phyloP scores from a whole-genome alignment of 1,284 basidiomycete genomes.

The Blastosporella zonata region DNA sequence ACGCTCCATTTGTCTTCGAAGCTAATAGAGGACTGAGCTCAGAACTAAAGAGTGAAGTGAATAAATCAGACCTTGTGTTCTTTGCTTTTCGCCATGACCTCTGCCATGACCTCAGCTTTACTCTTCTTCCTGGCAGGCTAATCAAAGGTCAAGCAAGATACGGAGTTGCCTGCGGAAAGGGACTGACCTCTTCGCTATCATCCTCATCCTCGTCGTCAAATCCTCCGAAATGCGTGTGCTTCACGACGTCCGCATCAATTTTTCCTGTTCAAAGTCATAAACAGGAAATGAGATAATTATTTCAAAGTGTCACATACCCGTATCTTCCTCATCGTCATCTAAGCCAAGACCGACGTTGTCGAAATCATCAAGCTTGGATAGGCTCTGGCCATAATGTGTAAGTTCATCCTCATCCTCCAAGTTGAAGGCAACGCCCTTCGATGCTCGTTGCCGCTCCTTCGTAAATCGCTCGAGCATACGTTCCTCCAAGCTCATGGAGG shows the following conservation, averaged over 20 bases:
- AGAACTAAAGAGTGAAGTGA: neutral
- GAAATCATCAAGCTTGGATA: constrained; percentile 86
- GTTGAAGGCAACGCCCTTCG: constrained; percentile 85
- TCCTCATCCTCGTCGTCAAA: constrained; percentile 69
- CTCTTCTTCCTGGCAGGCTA: constrained; percentile 82
- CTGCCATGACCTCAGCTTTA: constrained; percentile 97
- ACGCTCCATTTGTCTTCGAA: constrained; percentile 83
- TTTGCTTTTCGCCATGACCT: constrained; percentile 98
- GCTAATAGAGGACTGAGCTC: constrained; percentile 39
- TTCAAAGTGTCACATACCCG: constrained; percentile 29
- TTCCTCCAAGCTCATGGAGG: constrained; percentile 89
- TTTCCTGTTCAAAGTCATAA: constrained; percentile 42
- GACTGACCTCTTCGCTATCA: constrained; percentile 48
- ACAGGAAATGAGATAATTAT: constrained; percentile 6
- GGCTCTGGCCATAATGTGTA: constrained; percentile 90
- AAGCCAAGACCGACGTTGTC: constrained; percentile 73
- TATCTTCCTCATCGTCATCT: constrained; percentile 64
- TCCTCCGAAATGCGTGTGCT: constrained; percentile 80
- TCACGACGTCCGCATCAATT: constrained; percentile 66
- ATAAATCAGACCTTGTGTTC: constrained; percentile 72
- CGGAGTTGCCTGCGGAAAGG: constrained; percentile 24
- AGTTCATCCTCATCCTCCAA: constrained; percentile 88
- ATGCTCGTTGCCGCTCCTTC: constrained; percentile 77
- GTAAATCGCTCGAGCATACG: constrained; percentile 98
- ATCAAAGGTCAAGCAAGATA: constrained; percentile 9